Evolutionary conservation across 768 basidiomycete genomes (phyloP).

Genomic region (Calocybe cyanea): DNA sequence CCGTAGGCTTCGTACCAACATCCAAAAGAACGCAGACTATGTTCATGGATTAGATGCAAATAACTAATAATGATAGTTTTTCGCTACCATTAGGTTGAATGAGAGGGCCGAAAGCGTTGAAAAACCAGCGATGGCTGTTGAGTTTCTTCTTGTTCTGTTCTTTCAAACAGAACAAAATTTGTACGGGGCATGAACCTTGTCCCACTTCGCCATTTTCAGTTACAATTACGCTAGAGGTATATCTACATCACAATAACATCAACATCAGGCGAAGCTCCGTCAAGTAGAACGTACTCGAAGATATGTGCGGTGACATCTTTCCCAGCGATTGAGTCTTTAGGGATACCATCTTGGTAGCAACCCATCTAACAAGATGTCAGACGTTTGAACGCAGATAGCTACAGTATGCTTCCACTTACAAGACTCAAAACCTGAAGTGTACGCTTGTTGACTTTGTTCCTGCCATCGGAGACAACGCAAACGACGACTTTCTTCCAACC

Average conservation of each 20-base stretch:
- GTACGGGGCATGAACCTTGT: constrained; percentile 72
- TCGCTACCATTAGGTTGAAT: constrained; percentile 74
- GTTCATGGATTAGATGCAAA: background rate
- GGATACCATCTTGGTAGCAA: constrained; percentile 84
- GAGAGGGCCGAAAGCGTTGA: constrained; percentile 90
- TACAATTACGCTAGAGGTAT: constrained; percentile 76
- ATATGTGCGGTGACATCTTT: constrained; percentile 94
- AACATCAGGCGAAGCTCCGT: background rate
- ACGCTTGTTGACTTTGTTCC: constrained; percentile 83
- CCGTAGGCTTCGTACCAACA: constrained; percentile 93
- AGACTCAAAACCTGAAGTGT: constrained; percentile 87
- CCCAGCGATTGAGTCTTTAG: constrained; percentile 83
- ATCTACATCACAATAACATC: constrained; percentile 35
- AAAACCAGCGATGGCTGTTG: constrained; percentile 96
- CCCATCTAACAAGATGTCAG: constrained; percentile 55
- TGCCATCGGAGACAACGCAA: constrained; percentile 82
- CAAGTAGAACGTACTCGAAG: constrained; percentile 61
- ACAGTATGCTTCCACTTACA: constrained; percentile 35
- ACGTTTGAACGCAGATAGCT: background rate
- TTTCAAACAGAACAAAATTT: constrained; percentile 88
- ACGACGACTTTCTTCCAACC: constrained; percentile 92
- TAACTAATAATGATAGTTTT: background rate
- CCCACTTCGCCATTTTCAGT: constrained; percentile 79
- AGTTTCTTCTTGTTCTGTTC: constrained; percentile 98
- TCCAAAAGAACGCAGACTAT: constrained; percentile 87